Conservation (phyloP, 495 filamentous ascomycete species). For the Arthonia radiata region DNA sequence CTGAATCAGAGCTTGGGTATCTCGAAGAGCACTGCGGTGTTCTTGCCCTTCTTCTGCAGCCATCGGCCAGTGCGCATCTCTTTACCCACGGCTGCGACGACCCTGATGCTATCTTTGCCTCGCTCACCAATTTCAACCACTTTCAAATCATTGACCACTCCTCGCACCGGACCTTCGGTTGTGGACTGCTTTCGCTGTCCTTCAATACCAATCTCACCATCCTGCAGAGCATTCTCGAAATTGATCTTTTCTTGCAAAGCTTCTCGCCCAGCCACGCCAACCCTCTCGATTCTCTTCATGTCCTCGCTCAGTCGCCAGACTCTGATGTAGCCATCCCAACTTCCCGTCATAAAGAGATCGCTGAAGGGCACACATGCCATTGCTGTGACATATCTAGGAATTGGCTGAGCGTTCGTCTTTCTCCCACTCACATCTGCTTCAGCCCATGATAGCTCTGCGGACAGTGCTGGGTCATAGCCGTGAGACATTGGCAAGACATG, state of each 20-base stretch:
- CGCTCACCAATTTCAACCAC: conserved; percentile 54
- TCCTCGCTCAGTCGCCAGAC: conserved; percentile 69
- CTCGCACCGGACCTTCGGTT: conserved; percentile 26
- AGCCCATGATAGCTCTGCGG: conserved; percentile 39
- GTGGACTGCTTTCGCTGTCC: conserved; percentile 1
- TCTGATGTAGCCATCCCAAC: conserved; percentile 75
- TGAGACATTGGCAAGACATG: conserved; percentile 58
- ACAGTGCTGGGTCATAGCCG: conserved; percentile 46
- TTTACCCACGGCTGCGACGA: conserved; percentile 65
- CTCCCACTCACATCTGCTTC: conserved; percentile 30
- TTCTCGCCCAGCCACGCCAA: conserved; percentile 36
- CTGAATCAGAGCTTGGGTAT: too few species aligned
- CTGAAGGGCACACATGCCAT: conserved; percentile 64
- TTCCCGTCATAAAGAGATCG: conserved; percentile 68
- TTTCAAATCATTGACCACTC: conserved; percentile 65
- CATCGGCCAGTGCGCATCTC: conserved; percentile 65
- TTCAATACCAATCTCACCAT: conserved; percentile 1
- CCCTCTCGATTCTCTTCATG: conserved; percentile 47
- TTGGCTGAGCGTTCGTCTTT: conserved; percentile 17
- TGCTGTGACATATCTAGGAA: conserved; percentile 77
- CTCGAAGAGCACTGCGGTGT: conserved; percentile 59
- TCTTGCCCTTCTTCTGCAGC: conserved; percentile 39
- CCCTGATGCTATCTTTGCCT: conserved; percentile 45
- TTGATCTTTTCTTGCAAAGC: conserved; percentile 1
- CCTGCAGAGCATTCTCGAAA: conserved; percentile 1